phyloP scores from a whole-genome alignment of 352 stramenopile genomes.

The Saprolegnia diclina region DNA sequence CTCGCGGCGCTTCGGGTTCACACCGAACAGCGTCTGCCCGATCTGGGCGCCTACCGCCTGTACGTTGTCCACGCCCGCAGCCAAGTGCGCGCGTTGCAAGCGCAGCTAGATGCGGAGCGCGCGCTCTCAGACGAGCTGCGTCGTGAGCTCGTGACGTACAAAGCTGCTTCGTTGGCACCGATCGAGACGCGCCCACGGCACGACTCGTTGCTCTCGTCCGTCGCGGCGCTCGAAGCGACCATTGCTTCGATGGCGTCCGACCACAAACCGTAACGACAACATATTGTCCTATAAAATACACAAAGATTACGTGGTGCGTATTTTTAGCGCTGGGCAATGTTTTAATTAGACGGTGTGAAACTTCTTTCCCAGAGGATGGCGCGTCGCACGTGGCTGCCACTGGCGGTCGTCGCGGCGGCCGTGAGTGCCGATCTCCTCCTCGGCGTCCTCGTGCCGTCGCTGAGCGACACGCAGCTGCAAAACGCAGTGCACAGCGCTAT shows the following conservation, averaged over 20 bases:
- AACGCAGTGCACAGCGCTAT: constrained; percentile 9
- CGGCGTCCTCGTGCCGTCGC: constrained; percentile 14
- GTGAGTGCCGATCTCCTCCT: constrained; percentile 3
- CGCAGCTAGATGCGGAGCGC: constrained; percentile 17
- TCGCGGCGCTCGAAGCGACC: not conserved
- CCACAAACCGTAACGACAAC: not conserved
- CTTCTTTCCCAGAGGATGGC: no score
- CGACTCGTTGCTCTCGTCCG: not conserved
- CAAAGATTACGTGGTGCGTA: no score
- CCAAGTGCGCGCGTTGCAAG: constrained; percentile 5
- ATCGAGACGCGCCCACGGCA: not conserved
- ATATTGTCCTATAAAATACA: not conserved
- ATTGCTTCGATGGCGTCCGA: not conserved
- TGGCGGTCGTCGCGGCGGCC: not conserved
- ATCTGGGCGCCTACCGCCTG: constrained; percentile 9
- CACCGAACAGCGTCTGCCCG: not conserved
- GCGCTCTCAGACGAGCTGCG: constrained; percentile 17
- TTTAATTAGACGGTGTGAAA: no score
- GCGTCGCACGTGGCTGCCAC: no score
- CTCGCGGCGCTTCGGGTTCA: not conserved
- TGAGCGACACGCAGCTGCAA: not conserved
- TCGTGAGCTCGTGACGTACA: not conserved
- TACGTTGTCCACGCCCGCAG: constrained; percentile 18
- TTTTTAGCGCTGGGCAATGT: no score
- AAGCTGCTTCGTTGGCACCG: not conserved